A percentile compares a stretch with the other conserved stretches of the same genome.
These are phyloP conservation scores for Pseudogymnoascus sp. DNA, from an alignment of 2,329 filamentous ascomycete species.

Conservation along the genomic window DNA sequence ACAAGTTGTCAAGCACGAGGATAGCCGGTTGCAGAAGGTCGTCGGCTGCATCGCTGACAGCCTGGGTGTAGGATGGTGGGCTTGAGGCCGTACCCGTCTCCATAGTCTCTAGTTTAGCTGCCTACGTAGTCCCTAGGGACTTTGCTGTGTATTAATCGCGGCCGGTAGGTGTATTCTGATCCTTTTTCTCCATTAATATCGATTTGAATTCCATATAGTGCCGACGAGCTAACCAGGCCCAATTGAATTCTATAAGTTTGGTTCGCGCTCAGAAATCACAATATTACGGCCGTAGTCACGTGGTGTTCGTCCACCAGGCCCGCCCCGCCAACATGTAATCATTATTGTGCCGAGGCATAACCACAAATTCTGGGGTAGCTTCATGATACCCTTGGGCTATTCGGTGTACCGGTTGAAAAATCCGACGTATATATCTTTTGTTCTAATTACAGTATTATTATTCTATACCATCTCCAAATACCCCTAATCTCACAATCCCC, in stretches of 20 bases:
- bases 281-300: neutral
- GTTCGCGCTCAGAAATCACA: too few species aligned
- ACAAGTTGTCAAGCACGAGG: neutral
- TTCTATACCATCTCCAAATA: neutral
- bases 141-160: neutral
- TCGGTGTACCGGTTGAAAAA: neutral
- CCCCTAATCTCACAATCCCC: neutral
- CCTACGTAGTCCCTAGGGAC: neutral
- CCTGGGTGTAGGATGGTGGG: neutral
- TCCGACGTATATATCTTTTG: neutral
- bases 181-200: neutral
- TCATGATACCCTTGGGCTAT: neutral
- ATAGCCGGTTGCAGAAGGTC: neutral
- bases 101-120: neutral
- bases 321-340: neutral
- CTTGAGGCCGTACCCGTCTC: neutral
- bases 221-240: neutral
- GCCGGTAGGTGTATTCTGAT: neutral
- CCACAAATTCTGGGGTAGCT: neutral
- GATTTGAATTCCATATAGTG: neutral
- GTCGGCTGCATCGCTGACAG: neutral
- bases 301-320: neutral
- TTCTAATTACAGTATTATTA: neutral
- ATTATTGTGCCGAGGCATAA: neutral
- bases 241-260: too few species aligned